Conservation (phyloP, 345 rosid species). For the Limnanthes douglasii region DNA sequence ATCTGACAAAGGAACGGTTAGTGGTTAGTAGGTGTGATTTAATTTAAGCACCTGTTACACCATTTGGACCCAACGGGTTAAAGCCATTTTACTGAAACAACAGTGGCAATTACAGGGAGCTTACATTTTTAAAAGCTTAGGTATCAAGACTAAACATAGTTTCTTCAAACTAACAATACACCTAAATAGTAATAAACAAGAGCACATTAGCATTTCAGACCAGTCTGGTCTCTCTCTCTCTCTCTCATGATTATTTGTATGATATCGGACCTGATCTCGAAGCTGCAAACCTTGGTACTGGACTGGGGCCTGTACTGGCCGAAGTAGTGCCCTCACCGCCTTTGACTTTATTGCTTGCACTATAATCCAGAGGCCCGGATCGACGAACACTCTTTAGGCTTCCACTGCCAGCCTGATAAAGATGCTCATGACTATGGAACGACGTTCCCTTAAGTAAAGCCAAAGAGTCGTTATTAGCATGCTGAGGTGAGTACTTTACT, state of each 20-base stretch:
- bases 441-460: conserved; percentile 66
- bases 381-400: conserved; percentile 43
- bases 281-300: conserved; percentile 82
- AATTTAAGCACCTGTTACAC: too few species aligned
- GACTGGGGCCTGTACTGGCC: conserved; percentile 71
- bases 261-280: conserved; percentile 94
- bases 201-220: too few species aligned
- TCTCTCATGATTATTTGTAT: conserved; percentile 57
- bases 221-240: too few species aligned
- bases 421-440: conserved; percentile 38
- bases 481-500: conserved; percentile 48
- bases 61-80: too few species aligned
- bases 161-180: too few species aligned
- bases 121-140: too few species aligned
- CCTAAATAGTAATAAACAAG: too few species aligned
- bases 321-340: conserved; percentile 53
- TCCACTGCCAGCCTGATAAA: conserved; percentile 33
- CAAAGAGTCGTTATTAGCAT: conserved; percentile 33
- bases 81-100: too few species aligned
- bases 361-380: conserved; percentile 89
- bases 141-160: too few species aligned
- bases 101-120: too few species aligned
- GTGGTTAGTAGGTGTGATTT: too few species aligned
- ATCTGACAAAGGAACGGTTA: too few species aligned
- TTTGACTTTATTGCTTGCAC: conserved; percentile 60